phyloP scores from a whole-genome alignment of 148 eudicot genomes.

The Nepenthes gracilis region DNA sequence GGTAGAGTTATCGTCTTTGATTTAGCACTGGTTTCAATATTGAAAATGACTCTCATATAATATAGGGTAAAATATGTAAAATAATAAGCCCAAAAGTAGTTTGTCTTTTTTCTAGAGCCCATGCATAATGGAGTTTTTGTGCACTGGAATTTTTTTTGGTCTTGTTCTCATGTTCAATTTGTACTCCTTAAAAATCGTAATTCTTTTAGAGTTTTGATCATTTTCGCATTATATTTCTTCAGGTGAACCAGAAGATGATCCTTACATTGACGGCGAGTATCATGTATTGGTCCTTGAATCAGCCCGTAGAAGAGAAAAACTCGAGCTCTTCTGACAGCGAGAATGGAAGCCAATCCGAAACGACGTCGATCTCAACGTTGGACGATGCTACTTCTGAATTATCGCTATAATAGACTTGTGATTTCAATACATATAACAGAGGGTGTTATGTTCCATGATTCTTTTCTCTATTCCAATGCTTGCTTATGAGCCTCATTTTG shows the following conservation, averaged over 20 bases:
- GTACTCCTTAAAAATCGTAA: no score
- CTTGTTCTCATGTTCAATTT: no score
- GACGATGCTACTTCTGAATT: slow-evolving; percentile 86
- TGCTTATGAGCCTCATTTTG: not conserved
- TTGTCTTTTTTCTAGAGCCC: no score
- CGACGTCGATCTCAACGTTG: slow-evolving; percentile 62
- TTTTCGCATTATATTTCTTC: slow-evolving; percentile 7
- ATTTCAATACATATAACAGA: no score
- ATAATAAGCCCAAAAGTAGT: no score
- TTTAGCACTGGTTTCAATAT: no score
- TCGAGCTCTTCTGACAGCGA: slow-evolving; percentile 76
- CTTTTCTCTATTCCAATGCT: not conserved
- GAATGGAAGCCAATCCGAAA: slow-evolving; percentile 71
- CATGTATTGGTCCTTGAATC: slow-evolving; percentile 93
- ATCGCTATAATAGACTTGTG: slow-evolving; percentile 40
- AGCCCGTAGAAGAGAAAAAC: slow-evolving; percentile 60
- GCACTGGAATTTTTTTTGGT: no score
- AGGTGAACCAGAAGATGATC: slow-evolving; percentile 98
- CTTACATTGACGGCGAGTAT: slow-evolving; percentile 91
- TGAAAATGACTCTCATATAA: no score
- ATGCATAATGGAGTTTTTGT: no score
- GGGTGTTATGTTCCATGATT: not conserved
- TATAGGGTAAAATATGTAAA: no score
- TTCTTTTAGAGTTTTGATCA: no score
- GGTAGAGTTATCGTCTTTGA: no score